Percentiles rank a stretch among this genome's conserved stretches.
Evolutionary conservation across 2,329 filamentous ascomycete genomes (phyloP).

Genomic region (Phaeosphaeria sp.): DNA sequence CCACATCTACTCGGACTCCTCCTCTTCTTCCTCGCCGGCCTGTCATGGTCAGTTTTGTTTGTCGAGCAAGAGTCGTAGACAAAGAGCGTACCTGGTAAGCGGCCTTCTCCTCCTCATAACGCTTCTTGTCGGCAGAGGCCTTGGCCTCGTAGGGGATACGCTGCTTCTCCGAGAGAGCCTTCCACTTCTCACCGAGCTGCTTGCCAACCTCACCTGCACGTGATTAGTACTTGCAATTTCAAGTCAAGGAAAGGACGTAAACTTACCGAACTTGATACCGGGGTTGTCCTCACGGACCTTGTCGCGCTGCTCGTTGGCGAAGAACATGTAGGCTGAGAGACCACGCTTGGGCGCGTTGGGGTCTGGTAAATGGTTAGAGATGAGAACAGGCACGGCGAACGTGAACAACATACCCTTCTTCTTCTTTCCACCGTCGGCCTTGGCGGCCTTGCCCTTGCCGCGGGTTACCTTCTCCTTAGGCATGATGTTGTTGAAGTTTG

Average conservation of each 20-base stretch:
- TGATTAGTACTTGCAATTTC: slow-evolving; percentile 21
- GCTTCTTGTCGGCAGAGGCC: slow-evolving; percentile 97
- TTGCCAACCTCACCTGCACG: slow-evolving; percentile 88
- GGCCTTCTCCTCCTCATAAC: slow-evolving; percentile 97
- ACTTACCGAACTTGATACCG: slow-evolving; percentile 89
- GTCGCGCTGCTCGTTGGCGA: slow-evolving; percentile 98
- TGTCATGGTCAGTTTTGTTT: slow-evolving; percentile 21
- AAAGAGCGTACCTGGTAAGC: slow-evolving; percentile 59
- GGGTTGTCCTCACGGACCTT: slow-evolving; percentile 98
- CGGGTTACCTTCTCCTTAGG: slow-evolving; percentile 71
- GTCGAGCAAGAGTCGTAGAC: not conserved
- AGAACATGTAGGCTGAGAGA: slow-evolving; percentile 99
- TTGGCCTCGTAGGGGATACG: slow-evolving; percentile 94
- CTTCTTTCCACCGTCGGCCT: slow-evolving; percentile 65
- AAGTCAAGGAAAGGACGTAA: not conserved
- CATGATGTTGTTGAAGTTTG: slow-evolving; percentile 63
- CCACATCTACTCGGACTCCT: slow-evolving; percentile 48
- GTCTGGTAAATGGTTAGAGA: slow-evolving; percentile 61
- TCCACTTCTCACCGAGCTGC: slow-evolving; percentile 98
- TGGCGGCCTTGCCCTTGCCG: slow-evolving; percentile 65
- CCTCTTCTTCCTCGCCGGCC: slow-evolving; percentile 48
- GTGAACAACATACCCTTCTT: slow-evolving; percentile 68
- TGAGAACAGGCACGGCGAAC: slow-evolving; percentile 9
- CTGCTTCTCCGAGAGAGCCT: slow-evolving; percentile 92
- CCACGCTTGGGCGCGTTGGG: slow-evolving; percentile 99